A percentile compares a stretch with the other conserved stretches of the same genome.
Conservation (phyloP, 192 early-diverging fungal genomes). For the Coemansia sp. region DNA sequence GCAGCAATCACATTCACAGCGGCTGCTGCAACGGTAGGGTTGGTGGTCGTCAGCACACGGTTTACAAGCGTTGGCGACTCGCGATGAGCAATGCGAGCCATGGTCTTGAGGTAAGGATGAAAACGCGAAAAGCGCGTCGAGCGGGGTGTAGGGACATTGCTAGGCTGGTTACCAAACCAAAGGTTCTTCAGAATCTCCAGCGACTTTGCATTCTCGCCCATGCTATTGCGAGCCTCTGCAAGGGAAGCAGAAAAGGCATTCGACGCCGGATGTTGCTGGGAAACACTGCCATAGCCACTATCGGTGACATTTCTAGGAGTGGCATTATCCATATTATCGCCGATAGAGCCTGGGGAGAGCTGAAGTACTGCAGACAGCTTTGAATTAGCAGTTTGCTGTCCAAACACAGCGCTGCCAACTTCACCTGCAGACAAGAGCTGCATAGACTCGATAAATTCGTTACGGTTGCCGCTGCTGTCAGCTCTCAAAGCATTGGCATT, state of each 20-base stretch:
- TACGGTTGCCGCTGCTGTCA: background rate
- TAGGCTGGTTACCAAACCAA: constrained; percentile 29
- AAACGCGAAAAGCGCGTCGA: constrained; percentile 50
- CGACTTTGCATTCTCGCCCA: constrained; percentile 10
- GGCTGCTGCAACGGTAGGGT: constrained; percentile 47
- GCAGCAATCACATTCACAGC: constrained; percentile 44
- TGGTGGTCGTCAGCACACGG: constrained; percentile 44
- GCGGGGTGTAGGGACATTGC: constrained; percentile 25
- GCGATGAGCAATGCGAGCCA: constrained; percentile 46
- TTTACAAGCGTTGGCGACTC: constrained; percentile 41
- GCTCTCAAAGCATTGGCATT: background rate
- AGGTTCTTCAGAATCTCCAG: constrained; percentile 18
- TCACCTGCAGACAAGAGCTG: background rate
- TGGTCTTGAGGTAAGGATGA: constrained; percentile 55
- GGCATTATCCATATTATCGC: too few relatives aligned
- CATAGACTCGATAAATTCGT: background rate
- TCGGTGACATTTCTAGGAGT: background rate
- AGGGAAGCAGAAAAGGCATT: constrained; percentile 8
- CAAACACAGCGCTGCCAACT: background rate
- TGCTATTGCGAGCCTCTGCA: constrained; percentile 13
- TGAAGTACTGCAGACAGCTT: background rate
- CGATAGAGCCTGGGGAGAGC: too few relatives aligned
- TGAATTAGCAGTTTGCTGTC: background rate
- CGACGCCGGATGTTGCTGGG: background rate
- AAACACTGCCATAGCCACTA: background rate